These are phyloP conservation scores for Aotearoamyces nothofagi DNA, from an alignment of 2,329 filamentous ascomycete genomes.

Conservation along the genomic window DNA sequence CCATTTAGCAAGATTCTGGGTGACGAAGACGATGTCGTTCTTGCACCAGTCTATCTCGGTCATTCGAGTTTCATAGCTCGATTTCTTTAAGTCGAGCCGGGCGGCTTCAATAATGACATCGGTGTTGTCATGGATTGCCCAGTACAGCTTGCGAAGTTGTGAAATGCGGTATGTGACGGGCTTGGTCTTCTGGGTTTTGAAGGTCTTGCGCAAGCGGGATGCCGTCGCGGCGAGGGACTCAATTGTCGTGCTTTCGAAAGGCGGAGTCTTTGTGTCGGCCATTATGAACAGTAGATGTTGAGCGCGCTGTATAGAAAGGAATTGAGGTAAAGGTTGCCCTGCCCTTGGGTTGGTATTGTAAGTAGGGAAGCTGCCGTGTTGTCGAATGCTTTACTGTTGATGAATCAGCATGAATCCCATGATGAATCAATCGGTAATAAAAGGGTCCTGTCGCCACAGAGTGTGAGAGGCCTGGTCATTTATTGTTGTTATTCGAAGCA, in stretches of 20 bases:
- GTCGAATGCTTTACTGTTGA: too few species aligned
- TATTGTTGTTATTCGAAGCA: too few species aligned
- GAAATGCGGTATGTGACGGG: constrained; percentile 65
- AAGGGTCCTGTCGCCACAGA: too few species aligned
- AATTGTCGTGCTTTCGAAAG: constrained; percentile 46
- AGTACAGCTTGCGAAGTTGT: constrained; percentile 90
- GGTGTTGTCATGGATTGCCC: constrained; percentile 71
- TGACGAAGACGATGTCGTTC: constrained; percentile 67
- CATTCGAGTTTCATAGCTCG: constrained; percentile 56
- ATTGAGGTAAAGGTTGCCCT: too few species aligned
- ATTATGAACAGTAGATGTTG: too few species aligned
- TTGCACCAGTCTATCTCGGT: constrained; percentile 66
- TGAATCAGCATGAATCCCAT: too few species aligned
- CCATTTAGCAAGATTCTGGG: constrained; percentile 68
- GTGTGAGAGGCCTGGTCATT: too few species aligned
- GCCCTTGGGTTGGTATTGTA: too few species aligned
- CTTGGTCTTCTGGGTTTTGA: constrained; percentile 67
- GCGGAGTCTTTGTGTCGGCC: constrained; percentile 9
- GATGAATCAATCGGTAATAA: too few species aligned
- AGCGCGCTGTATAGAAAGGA: too few species aligned
- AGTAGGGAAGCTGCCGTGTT: too few species aligned
- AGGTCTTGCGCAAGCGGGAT: constrained; percentile 49
- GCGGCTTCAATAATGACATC: constrained; percentile 61
- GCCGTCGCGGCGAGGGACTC: constrained; percentile 49
- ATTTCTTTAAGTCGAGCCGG: constrained; percentile 65